Base-by-base conservation (phyloP, 306 rosid genomes). In the Carpinus viminea region DNA sequence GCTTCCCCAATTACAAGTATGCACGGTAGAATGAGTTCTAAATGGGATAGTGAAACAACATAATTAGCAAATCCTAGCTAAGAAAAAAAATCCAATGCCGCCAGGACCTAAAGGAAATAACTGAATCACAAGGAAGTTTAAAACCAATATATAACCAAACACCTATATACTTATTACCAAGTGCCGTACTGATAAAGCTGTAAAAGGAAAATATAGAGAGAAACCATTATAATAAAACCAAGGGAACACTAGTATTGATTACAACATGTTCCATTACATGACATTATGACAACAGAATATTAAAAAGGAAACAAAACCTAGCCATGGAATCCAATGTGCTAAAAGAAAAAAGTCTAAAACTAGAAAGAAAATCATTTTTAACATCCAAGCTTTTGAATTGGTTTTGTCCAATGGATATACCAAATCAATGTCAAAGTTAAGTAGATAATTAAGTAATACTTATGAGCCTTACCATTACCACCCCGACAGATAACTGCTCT, bases 401-500 rank as follows among this genome's bases (percentile, higher is more conserved):
- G 71, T 38, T 21, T 38, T 5, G 15, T 66, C 2, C 2, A 38
- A 41, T 9, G 16, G 71, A 17, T 68, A 61, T 28, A 10, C 26
- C 31, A 68, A 68, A 41, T 64, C 51, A 16, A 24, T 68, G 10
- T 1, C 9, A 64, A 64, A 64, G 7, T 9, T 65, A 48, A 75
- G 17, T 81, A 69, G 28, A 60, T 28, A 59, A 10, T n/a, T 62
- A 28, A 8, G 76, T 70, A 69, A 53, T 38, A 48, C 34, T 48
- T 15, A 62, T 28, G 7, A 15, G 54, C 56, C 96, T 85, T 88
- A 94, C 98, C 98, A 36, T 81, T 84, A 45, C 98, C 98, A 47
- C 90, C 93, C 87, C 98, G 91, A 87, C 96, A 92, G 76, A 94
- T 90, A 72, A 94, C 98, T 34, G 96, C 98, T 73, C 98, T 86